Evolutionary conservation across 2,329 filamentous ascomycete species (phyloP), one percentile per base, ranked within the genome.

Genomic region (Phyllosticta citribraziliensis): DNA sequence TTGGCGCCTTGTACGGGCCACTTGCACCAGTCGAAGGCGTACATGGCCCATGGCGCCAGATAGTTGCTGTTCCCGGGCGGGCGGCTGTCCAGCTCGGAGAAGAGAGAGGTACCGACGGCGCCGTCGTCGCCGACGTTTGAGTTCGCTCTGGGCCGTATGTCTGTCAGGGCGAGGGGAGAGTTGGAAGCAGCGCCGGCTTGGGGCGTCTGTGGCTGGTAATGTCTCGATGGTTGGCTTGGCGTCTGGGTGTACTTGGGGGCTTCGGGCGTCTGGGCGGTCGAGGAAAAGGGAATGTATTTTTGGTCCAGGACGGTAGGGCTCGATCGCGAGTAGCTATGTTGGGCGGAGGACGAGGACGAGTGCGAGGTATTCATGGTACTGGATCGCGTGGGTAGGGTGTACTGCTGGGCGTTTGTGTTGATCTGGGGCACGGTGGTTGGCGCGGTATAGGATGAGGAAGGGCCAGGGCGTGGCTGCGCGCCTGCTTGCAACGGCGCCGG

Each of bases 1-100:
- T 86, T 75, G 35, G 73, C 73, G 40, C 78, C 78, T 51, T 91
- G 85, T 2, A 93, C 86, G 17, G 89, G 85, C 93, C 94, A 99
- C 76, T 99, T 99, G 79, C 94, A 99, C 94, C 94, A 99, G 77
- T 99, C 94, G 69, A 96, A 93, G 12, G 94, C 93, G 73, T 97
- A 99, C 60, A 96, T 87, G 14, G 91, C 88, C 91, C 94, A 99
- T 0, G 93, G 92, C 4, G 93, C 91, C 65, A 96, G 78, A 71
- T 97, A 96, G 73, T 93, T 97, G 79, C 91, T 96, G 65, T 93
- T 95, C 5, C 71, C 89, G 74, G 71, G 87, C 64, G 84, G 72
- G 70, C 84, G 83, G 65, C 84, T 83, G 57, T 85, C 79, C 69
- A 91, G 88, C 70, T 88, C 88, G 58, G 82, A 81, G 57, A 83